A percentile compares a stretch with the other conserved stretches of the same genome.
phyloP scores from a whole-genome alignment of 2,329 filamentous ascomycete species.

The Hypoxylon sp. region DNA sequence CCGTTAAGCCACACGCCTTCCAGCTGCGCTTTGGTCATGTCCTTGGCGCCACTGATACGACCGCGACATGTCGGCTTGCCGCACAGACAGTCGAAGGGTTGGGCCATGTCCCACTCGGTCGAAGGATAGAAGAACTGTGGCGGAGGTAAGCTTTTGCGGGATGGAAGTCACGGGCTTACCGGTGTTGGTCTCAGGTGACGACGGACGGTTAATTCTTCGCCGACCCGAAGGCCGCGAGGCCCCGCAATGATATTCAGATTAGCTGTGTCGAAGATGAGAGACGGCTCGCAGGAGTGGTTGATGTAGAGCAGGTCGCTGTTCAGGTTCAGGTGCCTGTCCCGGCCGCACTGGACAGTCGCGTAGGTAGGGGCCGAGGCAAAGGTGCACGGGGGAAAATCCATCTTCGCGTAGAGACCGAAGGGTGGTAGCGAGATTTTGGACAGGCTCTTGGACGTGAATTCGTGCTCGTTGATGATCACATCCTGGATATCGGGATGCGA shows the following conservation, averaged over 20 bases:
- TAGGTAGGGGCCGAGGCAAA: slow-evolving; percentile 71
- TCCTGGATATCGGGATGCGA: slow-evolving; percentile 72
- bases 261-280: slow-evolving; percentile 73
- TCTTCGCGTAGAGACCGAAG: slow-evolving; percentile 76
- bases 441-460: slow-evolving; percentile 73
- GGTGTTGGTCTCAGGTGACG: slow-evolving; percentile 32
- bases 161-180: slow-evolving; percentile 35
- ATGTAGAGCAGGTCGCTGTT: slow-evolving; percentile 78
- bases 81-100: slow-evolving; percentile 78
- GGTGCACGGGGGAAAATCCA: slow-evolving; percentile 75
- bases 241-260: slow-evolving; percentile 71
- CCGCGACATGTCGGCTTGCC: slow-evolving; percentile 70
- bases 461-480: slow-evolving; percentile 67
- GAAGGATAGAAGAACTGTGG: slow-evolving; percentile 79
- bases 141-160: slow-evolving; percentile 35
- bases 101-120: slow-evolving; percentile 81
- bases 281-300: slow-evolving; percentile 78
- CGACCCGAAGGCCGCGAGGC: slow-evolving; percentile 67
- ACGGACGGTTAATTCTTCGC: slow-evolving; percentile 71
- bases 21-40: slow-evolving; percentile 70
- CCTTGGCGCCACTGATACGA: slow-evolving; percentile 73
- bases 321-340: slow-evolving; percentile 70
- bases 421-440: slow-evolving; percentile 70
- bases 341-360: slow-evolving; percentile 74
- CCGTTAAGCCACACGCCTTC: slow-evolving; percentile 73